Evolutionary conservation across 441 rosid species (phyloP), one percentile per base, ranked within the genome.

Genomic region (Gossypium trilobum): DNA sequence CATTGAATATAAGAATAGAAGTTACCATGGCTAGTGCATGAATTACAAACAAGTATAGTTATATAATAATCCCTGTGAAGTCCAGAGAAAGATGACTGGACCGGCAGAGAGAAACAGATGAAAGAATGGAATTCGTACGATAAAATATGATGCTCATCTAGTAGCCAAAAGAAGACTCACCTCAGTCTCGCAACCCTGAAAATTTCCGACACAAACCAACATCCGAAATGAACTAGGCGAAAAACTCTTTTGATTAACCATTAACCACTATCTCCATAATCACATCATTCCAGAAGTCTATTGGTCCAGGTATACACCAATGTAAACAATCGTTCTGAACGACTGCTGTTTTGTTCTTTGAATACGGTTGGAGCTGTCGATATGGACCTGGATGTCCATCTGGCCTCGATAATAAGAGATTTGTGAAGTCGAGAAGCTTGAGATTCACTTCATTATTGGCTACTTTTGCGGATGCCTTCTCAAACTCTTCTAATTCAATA

Each of bases 221-320:
- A 57, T 69, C n/a, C 17, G 13, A 31, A 52, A 9, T 39, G 23
- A 19, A 16, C 14, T 17, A 66, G 20, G 56, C 33, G 2, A 33
- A 22, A 65, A 8, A 3, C 57, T 11, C 1, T 55, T 42, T 51
- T 83, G 14, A 67, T 50, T 82, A 84, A 29, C 88, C 81, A 66
- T 85, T 85, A 25, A 83, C 81, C 13, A 83, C 78, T 79, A 86
- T 82, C 78, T 94, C 91, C 91, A 94, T 84, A 25, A 94, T 90
- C 78, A 94, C 84, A 73, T 89, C 96, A 79, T 90, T 94, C 91
- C 88, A 85, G 50, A 78, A 75, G 79, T 94, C 99, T 0, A 94
- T 80, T 7, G 99, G 97, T 61, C 97, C 99, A 1, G 99, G 99
- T 76, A 94, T 80, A 83, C 99, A 94, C 99, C 99, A 94, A 78